These are phyloP conservation scores for Pholiota conissans DNA, from an alignment of 768 basidiomycete genomes.

Conservation along the genomic window DNA sequence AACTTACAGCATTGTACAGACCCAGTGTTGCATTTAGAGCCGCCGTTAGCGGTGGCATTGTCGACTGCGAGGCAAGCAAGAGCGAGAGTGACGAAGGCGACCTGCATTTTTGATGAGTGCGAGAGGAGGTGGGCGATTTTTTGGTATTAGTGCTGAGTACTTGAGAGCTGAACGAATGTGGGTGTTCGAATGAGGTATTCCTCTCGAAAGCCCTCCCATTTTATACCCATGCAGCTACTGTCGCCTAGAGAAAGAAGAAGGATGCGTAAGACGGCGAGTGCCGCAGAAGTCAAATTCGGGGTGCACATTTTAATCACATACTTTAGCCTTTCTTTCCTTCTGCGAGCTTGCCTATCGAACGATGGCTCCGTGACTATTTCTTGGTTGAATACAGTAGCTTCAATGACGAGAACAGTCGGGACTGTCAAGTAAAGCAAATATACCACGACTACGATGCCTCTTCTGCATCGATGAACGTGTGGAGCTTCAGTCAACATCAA, in stretches of 20 bases:
- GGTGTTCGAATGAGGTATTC: neutral
- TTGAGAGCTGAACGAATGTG: neutral
- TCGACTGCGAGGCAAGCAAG: conserved; percentile 14
- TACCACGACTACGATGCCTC: too few relatives aligned
- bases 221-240: neutral
- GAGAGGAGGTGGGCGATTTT: neutral
- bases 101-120: conserved; percentile 1
- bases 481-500: too few relatives aligned
- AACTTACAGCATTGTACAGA: conserved; percentile 25
- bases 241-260: neutral
- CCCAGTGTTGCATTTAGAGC: conserved; percentile 23
- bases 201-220: neutral
- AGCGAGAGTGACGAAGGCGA: conserved; percentile 11
- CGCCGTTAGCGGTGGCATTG: conserved; percentile 8
- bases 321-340: neutral
- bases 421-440: too few relatives aligned
- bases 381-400: too few relatives aligned
- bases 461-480: too few relatives aligned
- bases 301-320: neutral
- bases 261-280: neutral
- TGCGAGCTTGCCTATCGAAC: neutral
- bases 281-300: neutral
- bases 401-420: too few relatives aligned
- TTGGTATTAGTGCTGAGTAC: too few relatives aligned
- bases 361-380: neutral